These are phyloP conservation scores for Aspergillus pseudonomiae DNA, from an alignment of 2,329 filamentous ascomycete species.

Conservation along the genomic window DNA sequence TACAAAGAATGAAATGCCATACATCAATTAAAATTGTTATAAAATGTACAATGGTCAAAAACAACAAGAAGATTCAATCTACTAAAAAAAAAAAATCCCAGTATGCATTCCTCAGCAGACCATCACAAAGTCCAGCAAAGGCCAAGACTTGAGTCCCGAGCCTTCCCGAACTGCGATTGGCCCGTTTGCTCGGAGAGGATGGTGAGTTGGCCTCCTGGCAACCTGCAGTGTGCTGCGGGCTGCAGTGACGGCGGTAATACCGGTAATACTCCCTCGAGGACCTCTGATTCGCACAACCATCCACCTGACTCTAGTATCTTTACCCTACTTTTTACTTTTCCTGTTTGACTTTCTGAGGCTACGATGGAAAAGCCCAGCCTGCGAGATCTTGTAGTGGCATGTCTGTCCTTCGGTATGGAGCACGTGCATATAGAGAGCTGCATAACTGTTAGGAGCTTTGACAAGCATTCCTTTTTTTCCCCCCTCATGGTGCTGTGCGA, in stretches of 20 bases:
- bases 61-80: neutral
- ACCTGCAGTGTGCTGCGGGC: neutral
- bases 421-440: constrained; percentile 8
- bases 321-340: neutral
- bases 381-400: neutral
- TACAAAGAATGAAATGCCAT: neutral
- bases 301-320: neutral
- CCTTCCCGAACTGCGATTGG: constrained; percentile 6
- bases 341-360: neutral
- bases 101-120: constrained; percentile 1
- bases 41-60: neutral
- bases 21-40: neutral
- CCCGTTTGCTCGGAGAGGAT: neutral
- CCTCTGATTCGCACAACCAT: neutral
- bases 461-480: constrained; percentile 1
- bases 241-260: constrained; percentile 8
- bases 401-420: constrained; percentile 2
- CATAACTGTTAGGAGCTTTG: constrained; percentile 9
- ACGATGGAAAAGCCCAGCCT: neutral
- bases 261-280: neutral
- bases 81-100: neutral
- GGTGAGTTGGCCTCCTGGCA: constrained; percentile 10
- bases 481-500: neutral
- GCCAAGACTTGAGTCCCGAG: constrained; percentile 8
- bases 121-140: neutral